Percentiles rank a stretch among this genome's conserved stretches.
phyloP scores from a whole-genome alignment of 768 basidiomycete species.

The Lanmaoa pseudosensibilis region DNA sequence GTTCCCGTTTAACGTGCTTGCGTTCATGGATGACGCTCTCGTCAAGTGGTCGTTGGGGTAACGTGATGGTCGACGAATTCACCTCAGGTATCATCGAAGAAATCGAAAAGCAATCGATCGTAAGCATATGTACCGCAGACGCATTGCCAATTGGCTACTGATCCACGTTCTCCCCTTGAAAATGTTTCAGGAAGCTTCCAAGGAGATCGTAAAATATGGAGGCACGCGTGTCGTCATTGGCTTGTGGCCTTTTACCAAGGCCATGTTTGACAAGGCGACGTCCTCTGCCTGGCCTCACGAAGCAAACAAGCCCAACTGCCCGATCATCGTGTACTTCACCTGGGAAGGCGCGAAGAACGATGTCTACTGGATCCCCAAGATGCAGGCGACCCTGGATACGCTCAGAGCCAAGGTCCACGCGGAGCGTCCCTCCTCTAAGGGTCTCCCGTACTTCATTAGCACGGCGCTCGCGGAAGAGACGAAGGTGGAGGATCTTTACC shows the following conservation, averaged over 20 bases:
- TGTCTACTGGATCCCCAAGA: slow-evolving; percentile 1
- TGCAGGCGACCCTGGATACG: neutral
- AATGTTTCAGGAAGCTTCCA: slow-evolving; percentile 3
- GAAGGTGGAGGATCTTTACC: slow-evolving; percentile 4
- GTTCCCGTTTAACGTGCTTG: neutral
- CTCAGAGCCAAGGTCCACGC: neutral
- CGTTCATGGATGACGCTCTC: neutral
- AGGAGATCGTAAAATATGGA: neutral
- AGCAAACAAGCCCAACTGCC: slow-evolving; percentile 6
- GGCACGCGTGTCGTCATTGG: slow-evolving; percentile 4
- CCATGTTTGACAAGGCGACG: slow-evolving; percentile 14
- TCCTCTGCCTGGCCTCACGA: slow-evolving; percentile 18
- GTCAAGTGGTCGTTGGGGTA: slow-evolving; percentile 14
- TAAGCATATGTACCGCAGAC: neutral
- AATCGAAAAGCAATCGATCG: neutral
- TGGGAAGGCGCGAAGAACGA: slow-evolving; percentile 17
- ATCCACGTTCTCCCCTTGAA: neutral
- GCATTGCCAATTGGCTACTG: neutral
- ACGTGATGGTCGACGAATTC: slow-evolving; percentile 13
- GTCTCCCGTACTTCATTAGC: slow-evolving; percentile 9
- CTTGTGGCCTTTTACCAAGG: slow-evolving; percentile 17
- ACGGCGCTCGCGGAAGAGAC: slow-evolving; percentile 9
- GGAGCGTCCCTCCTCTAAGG: neutral
- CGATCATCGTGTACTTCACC: slow-evolving; percentile 11
- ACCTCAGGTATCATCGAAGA: slow-evolving; percentile 7